Evolutionary conservation across 116 monocot species (phyloP).

Genomic region (Papilionanthe hybrid): DNA sequence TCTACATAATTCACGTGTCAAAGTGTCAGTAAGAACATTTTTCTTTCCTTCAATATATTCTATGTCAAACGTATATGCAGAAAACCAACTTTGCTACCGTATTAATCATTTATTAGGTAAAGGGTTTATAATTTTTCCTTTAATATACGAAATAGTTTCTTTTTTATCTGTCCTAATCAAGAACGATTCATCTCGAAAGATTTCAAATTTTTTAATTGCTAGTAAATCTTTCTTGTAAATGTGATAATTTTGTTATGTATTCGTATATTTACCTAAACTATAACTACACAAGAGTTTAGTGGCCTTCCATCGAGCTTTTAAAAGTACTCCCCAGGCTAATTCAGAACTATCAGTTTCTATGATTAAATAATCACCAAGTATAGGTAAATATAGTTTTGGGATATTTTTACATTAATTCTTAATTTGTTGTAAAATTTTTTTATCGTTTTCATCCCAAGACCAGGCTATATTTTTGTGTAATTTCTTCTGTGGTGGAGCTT

Average conservation of each 20-base stretch:
- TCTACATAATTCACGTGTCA: too few species aligned
- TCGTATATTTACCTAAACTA: background rate
- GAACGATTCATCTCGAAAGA: background rate
- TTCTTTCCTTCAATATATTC: background rate
- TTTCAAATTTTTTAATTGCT: background rate
- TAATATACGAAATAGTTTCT: background rate
- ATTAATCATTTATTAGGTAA: background rate
- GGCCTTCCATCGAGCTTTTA: background rate
- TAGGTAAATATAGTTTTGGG: too few species aligned
- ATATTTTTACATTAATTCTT: too few species aligned
- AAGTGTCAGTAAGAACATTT: background rate
- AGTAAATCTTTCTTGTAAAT: background rate
- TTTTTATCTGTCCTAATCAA: background rate
- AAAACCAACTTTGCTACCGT: background rate
- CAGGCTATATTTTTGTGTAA: too few species aligned
- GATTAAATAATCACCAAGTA: too few species aligned
- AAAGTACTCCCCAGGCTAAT: background rate
- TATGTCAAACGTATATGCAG: background rate
- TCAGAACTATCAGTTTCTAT: background rate
- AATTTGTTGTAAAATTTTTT: too few species aligned
- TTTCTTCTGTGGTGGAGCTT: too few species aligned
- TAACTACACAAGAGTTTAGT: background rate
- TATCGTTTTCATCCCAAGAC: too few species aligned
- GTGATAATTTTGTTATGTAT: background rate
- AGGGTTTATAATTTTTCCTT: background rate